Evolutionary conservation across 2,329 filamentous ascomycete species (phyloP).

Genomic region (Phialophora macrospora): DNA sequence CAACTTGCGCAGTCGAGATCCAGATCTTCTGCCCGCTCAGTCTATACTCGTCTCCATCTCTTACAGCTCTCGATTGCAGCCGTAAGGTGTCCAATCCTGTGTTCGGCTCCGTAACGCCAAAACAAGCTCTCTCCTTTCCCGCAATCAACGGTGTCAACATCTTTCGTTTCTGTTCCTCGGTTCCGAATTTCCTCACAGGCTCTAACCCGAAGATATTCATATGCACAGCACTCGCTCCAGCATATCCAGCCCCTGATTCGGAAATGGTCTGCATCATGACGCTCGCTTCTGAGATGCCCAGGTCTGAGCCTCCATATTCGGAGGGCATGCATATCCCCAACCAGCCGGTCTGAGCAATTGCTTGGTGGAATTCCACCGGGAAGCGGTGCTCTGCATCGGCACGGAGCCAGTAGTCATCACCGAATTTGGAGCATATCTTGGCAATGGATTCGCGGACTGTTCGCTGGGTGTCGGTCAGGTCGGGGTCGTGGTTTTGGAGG

Average conservation of each 20-base stretch:
- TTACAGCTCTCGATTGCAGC: conserved; percentile 46
- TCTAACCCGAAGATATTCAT: conserved; percentile 57
- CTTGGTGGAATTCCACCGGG: conserved; percentile 49
- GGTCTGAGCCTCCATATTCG: conserved; percentile 49
- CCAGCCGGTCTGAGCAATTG: conserved; percentile 51
- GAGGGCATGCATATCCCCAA: conserved; percentile 53
- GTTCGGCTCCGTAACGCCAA: conserved; percentile 52
- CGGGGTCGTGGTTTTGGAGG: conserved; percentile 42
- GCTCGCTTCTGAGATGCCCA: conserved; percentile 52
- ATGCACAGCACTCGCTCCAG: conserved; percentile 51
- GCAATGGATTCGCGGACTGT: conserved; percentile 52
- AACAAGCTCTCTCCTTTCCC: conserved; percentile 50
- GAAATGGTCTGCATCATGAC: conserved; percentile 57
- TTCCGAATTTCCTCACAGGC: conserved; percentile 53
- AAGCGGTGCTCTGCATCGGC: conserved; percentile 47
- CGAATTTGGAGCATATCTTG: conserved; percentile 51
- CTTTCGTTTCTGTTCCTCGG: conserved; percentile 49
- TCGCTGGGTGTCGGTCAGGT: conserved; percentile 49
- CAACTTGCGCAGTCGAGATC: conserved; percentile 54
- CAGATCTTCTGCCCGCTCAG: conserved; percentile 52
- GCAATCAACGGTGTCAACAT: conserved; percentile 50
- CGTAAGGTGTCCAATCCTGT: conserved; percentile 52
- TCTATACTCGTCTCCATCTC: conserved; percentile 42
- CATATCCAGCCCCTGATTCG: conserved; percentile 52
- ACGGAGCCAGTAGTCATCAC: conserved; percentile 51